Evolutionary conservation across 2,329 filamentous ascomycete species (phyloP).

Genomic region (Capronia coronata): DNA sequence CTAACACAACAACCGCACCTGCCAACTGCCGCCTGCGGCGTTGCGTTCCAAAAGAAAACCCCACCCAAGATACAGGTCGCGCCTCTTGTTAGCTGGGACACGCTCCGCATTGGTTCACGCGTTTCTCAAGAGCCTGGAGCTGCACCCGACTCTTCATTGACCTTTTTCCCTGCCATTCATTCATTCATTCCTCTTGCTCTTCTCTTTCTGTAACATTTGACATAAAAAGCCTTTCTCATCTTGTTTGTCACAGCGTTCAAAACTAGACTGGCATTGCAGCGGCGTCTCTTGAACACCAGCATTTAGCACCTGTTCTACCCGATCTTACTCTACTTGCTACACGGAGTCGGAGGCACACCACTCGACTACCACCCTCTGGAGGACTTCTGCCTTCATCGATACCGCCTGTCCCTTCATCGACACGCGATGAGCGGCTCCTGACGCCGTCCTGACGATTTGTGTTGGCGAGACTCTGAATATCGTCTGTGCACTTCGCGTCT

Average conservation of each 20-base stretch:
- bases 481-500: constrained; percentile 12
- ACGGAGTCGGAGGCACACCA: neutral
- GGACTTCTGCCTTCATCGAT: no score
- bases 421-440: constrained; percentile 11
- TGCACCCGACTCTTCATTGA: constrained; percentile 5
- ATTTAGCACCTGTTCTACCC: neutral
- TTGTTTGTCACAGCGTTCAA: neutral
- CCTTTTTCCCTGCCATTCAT: constrained; percentile 1
- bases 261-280: constrained; percentile 8
- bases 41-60: neutral
- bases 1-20: no score
- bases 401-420: neutral
- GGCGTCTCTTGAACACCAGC: constrained; percentile 1
- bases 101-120: constrained; percentile 7
- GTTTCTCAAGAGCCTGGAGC: neutral
- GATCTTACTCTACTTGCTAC: neutral
- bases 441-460: constrained; percentile 1
- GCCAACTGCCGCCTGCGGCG: no score
- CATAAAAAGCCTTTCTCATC: constrained; percentile 3
- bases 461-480: constrained; percentile 4
- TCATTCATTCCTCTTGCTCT: neutral
- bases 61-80: constrained; percentile 2
- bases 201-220: neutral
- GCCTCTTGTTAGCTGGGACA: neutral
- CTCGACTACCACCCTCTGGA: neutral